Evolutionary conservation across 352 stramenopile genomes (phyloP), one percentile per base, ranked within the genome.

Genomic region (Blastocystis sp.): DNA sequence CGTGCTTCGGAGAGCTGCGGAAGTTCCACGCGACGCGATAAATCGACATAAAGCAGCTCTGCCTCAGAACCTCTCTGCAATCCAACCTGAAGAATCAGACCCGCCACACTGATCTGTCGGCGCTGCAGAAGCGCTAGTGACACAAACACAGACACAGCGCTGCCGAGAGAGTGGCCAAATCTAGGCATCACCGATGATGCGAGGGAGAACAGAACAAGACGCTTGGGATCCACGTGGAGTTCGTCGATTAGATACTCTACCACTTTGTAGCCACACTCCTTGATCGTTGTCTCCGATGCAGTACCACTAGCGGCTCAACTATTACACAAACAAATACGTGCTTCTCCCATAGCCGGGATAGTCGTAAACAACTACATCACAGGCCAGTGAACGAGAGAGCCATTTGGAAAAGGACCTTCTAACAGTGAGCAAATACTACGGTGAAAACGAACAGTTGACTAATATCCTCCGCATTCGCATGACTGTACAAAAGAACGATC

Each of bases 401-500:
- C 18, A 34, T 20, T 24, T 24, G 9, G 63, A 47, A 53, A 85
- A 85, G 18, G 26, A 45, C 24, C 53, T 85, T 43, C 73, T 85
- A 85, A 41, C 4, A 24, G 30, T 8, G 11, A 18, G 18, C 47
- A 11, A 16, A 85, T 43, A 5, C 34, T 4, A 34, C 3, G 8
- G 13, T 16, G 4, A n/a, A n/a, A 18, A n/a, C 26, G 7, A 54
- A 66, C 73, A 85, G 26, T 43, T 85, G 73, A 68, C 47, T 68
- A 68, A 85, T 85, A 64, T 68, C 73, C 68, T 85, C 73, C 3
- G 73, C 73, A 85, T 85, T 85, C 4, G 73, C 73, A 45, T 85
- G 73, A 45, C 73, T 85, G 50, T 85, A 85, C 4, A 85, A 50
- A 45, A 85, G 13, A 26, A 37, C 53, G 26, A 53, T 69, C 7